phyloP scores from a whole-genome alignment of 352 stramenopile species.

The Pythium myriotylum region DNA sequence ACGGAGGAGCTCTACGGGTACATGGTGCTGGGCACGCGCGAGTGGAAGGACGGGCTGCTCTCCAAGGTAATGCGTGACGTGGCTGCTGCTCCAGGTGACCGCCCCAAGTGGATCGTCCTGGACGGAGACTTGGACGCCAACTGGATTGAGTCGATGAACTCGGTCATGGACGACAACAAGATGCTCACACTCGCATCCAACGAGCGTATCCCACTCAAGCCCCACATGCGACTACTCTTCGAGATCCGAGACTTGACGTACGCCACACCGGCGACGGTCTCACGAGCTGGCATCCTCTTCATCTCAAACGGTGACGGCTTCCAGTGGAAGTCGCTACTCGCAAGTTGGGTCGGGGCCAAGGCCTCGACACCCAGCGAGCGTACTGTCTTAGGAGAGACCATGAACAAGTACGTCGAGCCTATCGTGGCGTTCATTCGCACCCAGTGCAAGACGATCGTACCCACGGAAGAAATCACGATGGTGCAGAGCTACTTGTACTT shows the following conservation, averaged over 20 bases:
- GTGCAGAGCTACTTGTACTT: conserved; percentile 94
- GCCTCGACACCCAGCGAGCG: conserved; percentile 59
- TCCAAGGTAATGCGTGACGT: conserved; percentile 95
- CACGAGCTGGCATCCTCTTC: conserved; percentile 94
- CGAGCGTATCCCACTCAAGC: conserved; percentile 94
- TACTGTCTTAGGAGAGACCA: conserved; percentile 46
- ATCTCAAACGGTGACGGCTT: conserved; percentile 91
- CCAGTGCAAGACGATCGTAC: conserved; percentile 88
- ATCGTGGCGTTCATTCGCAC: conserved; percentile 88
- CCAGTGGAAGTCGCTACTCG: conserved; percentile 93
- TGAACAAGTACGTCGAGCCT: conserved; percentile 89
- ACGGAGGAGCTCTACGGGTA: conserved; percentile 96
- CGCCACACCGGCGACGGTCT: conserved; percentile 94
- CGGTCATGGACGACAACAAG: conserved; percentile 91
- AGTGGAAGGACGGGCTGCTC: conserved; percentile 96
- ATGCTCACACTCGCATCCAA: conserved; percentile 92
- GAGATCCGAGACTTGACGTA: conserved; percentile 95
- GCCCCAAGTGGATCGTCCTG: conserved; percentile 95
- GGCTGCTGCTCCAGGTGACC: conserved; percentile 48
- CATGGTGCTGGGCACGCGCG: conserved; percentile 92
- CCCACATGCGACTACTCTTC: conserved; percentile 95
- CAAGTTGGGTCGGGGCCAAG: conserved; percentile 89
- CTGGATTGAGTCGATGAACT: conserved; percentile 92
- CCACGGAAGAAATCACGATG: conserved; percentile 90
- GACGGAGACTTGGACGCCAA: conserved; percentile 90